phyloP scores from a whole-genome alignment of 2,329 filamentous ascomycete genomes.

The Ophiostoma montium region DNA sequence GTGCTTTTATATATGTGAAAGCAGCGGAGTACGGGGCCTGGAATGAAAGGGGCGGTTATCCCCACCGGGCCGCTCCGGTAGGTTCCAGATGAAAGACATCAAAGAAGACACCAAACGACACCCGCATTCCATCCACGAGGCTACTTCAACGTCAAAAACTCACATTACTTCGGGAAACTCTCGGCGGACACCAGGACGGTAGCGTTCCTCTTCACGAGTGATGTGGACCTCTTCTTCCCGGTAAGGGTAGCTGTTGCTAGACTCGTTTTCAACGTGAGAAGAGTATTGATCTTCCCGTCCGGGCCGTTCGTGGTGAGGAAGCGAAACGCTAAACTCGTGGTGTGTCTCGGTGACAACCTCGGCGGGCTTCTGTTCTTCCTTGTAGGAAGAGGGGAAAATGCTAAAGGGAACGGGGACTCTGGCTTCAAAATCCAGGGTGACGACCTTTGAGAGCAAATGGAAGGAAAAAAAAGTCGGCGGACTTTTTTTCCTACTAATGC shows the following conservation, averaged over 20 bases:
- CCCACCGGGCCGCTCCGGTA: constrained; percentile 5
- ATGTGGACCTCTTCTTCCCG: constrained; percentile 73
- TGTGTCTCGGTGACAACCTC: constrained; percentile 42
- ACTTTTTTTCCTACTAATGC: constrained; percentile 25
- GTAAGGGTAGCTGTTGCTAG: constrained; percentile 27
- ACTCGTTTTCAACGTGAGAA: constrained; percentile 39
- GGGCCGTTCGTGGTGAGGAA: constrained; percentile 63
- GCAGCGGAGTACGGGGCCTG: not conserved
- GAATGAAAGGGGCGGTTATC: not conserved
- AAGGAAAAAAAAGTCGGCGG: constrained; percentile 40
- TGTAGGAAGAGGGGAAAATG: constrained; percentile 71
- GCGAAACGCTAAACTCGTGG: constrained; percentile 70
- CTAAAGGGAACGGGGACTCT: constrained; percentile 98
- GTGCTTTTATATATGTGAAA: not conserved
- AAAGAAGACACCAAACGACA: too few relatives aligned
- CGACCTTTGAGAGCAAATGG: constrained; percentile 52
- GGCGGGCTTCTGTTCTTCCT: constrained; percentile 18
- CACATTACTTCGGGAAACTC: constrained; percentile 37
- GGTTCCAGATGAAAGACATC: constrained; percentile 1
- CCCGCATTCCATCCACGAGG: not conserved
- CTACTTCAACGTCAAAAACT: not conserved
- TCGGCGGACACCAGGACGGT: constrained; percentile 53
- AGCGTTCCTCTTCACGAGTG: constrained; percentile 63
- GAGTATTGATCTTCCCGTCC: constrained; percentile 96
- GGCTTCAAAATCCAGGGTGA: constrained; percentile 99